Percentiles rank a stretch among this genome's conserved stretches.
Evolutionary conservation across 352 stramenopile genomes (phyloP).

Genomic region (Phytopythium oedochilum): DNA sequence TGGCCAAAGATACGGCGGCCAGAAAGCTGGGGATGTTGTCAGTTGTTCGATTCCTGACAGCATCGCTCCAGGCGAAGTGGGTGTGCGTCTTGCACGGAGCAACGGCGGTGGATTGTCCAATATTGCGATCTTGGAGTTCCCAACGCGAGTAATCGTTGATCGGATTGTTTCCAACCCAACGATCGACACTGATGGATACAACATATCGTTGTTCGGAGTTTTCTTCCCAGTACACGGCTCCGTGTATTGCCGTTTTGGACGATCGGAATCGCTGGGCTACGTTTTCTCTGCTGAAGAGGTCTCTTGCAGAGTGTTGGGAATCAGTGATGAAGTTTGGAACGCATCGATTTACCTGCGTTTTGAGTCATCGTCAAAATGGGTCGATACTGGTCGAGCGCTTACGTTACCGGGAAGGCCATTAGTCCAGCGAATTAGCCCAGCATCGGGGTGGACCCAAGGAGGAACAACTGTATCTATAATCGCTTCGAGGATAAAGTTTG

Average conservation of each 20-base stretch:
- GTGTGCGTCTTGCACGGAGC: slow-evolving; percentile 4
- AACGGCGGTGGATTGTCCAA: slow-evolving; percentile 9
- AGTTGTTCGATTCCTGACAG: background rate
- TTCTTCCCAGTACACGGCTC: slow-evolving; percentile 9
- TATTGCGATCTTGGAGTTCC: slow-evolving; percentile 12
- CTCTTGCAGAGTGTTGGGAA: slow-evolving; percentile 9
- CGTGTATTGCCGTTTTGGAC: slow-evolving; percentile 14
- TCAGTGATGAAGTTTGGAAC: background rate
- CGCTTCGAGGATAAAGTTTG: slow-evolving; percentile 20
- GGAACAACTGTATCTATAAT: slow-evolving; percentile 22
- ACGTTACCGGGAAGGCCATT: slow-evolving; percentile 10
- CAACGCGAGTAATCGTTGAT: slow-evolving; percentile 4
- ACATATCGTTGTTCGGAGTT: slow-evolving; percentile 10
- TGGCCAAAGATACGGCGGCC: background rate
- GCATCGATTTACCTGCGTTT: slow-evolving; percentile 9
- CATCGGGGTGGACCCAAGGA: slow-evolving; percentile 29
- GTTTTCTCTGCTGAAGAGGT: slow-evolving; percentile 10
- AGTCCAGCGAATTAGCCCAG: slow-evolving; percentile 19
- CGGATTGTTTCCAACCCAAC: slow-evolving; percentile 7
- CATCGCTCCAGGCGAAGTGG: background rate
- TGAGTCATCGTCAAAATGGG: background rate
- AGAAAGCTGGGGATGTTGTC: background rate
- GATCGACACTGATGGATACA: slow-evolving; percentile 14
- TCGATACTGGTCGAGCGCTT: slow-evolving; percentile 7
- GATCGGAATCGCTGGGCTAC: slow-evolving; percentile 2